Conservation (phyloP, 306 rosid species). For the Cercis canadensis region DNA sequence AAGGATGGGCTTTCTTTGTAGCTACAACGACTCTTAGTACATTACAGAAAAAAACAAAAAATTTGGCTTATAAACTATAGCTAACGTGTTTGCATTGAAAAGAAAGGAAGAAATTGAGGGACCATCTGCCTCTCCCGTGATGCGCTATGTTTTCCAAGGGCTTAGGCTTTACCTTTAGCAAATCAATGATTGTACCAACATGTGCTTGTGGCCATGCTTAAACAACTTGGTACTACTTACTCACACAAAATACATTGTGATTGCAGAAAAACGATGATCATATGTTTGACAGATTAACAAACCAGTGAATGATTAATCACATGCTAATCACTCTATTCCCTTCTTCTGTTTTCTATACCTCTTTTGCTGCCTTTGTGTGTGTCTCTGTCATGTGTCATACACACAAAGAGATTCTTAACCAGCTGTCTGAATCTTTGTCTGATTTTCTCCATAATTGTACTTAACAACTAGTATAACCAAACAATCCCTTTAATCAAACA, state of each 20-base stretch:
- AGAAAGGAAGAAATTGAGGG: slow-evolving; percentile 22
- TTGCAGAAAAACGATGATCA: slow-evolving; percentile 42
- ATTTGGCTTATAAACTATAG: too few relatives aligned
- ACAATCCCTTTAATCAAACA: slow-evolving; percentile 17
- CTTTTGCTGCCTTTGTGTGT: slow-evolving; percentile 44
- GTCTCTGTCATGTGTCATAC: slow-evolving; percentile 28
- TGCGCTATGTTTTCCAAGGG: neutral
- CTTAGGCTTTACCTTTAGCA: slow-evolving; percentile 49
- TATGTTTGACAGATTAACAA: slow-evolving; percentile 26
- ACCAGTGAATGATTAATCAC: slow-evolving; percentile 41
- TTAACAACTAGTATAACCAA: slow-evolving; percentile 22
- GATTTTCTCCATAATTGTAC: slow-evolving; percentile 49
- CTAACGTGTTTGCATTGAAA: neutral
- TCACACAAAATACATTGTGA: slow-evolving; percentile 17
- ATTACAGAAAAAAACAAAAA: too few relatives aligned
- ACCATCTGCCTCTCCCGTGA: slow-evolving; percentile 34
- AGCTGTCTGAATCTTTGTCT: slow-evolving; percentile 54
- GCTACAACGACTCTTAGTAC: too few relatives aligned
- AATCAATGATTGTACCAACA: slow-evolving; percentile 50
- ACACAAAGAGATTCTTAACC: slow-evolving; percentile 64
- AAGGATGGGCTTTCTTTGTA: too few relatives aligned
- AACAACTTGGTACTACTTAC: slow-evolving; percentile 39
- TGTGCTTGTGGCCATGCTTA: slow-evolving; percentile 45
- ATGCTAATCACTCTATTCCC: slow-evolving; percentile 54
- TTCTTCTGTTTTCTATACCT: slow-evolving; percentile 37